Evolutionary conservation across 352 stramenopile species (phyloP), one percentile per base, ranked within the genome.

Genomic region (Phytophthora parvispora): DNA sequence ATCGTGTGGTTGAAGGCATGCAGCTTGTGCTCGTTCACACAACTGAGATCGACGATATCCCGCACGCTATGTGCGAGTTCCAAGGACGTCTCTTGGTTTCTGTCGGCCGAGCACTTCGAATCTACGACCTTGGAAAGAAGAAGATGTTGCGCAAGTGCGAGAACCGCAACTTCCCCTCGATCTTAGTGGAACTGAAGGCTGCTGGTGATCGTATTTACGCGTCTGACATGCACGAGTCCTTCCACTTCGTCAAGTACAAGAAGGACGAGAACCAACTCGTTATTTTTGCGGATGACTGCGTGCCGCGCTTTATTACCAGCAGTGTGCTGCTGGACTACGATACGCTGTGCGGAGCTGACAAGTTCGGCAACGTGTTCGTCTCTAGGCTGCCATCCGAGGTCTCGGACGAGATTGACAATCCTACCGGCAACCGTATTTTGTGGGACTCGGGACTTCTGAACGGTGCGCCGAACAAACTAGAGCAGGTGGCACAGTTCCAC

Each of bases 111-210:
- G 93, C 84, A 25, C 79, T 99, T 0, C 91, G 97, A 28, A 95
- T 99, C n/a, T 99, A 99, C 81, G 98, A 99, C 68, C 83, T 99
- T 48, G 98, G 98, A 59, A 99, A 99, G 86, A 98, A 98, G 47
- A 99, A 99, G 72, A 88, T 99, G 71, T 78, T 99, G 29, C 96
- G 97, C 74, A 99, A 99, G 87, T 99, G 97, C 67, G 98, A 99
- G 82, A 98, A 98, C 65, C 94, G 93, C 64, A 94, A 92, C 29
- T 98, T 98, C 65, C 92, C 94, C 29, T 96, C 93, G 0, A 91
- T 97, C 69, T 77, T 99, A n/a, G 93, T 98, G 47, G 96, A 94
- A 13, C 72, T 99, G 16, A 98, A 99, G 78, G 88, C 95, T 36
- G 84, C 93, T 16, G 97, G 97, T 2, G 97, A 99, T 72, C 92